Percentiles rank a stretch among this genome's conserved stretches.
phyloP scores from a whole-genome alignment of 805 yeast species.

The Metschnikowia baotianmanensis region DNA sequence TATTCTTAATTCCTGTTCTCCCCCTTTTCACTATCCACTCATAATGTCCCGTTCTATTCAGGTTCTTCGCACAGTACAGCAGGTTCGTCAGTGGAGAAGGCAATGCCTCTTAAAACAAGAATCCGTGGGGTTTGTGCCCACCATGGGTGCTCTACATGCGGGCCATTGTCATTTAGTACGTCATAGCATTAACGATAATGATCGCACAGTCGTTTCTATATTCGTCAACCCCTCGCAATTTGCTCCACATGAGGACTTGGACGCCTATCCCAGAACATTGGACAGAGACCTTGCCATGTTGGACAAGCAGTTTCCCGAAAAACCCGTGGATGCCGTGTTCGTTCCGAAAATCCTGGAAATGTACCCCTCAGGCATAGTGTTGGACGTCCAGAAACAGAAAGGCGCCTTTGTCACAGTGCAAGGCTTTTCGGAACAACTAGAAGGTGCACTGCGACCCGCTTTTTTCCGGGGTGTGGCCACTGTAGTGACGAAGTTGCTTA shows the following conservation, averaged over 20 bases:
- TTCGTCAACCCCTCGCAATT: conserved; percentile 97
- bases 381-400: conserved; percentile 57
- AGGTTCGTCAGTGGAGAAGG: conserved; percentile 55
- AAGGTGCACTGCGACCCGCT: conserved; percentile 84
- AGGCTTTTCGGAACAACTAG: conserved; percentile 83
- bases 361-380: conserved; percentile 85
- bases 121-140: conserved; percentile 83
- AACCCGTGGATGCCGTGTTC: conserved; percentile 61
- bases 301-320: conserved; percentile 21
- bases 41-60: conserved; percentile 23
- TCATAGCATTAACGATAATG: conserved; percentile 57
- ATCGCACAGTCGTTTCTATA: conserved; percentile 75
- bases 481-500: conserved; percentile 79
- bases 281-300: conserved; percentile 58
- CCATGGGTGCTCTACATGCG: conserved; percentile 94
- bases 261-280: conserved; percentile 80
- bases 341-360: conserved; percentile 78
- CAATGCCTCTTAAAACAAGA: conserved; percentile 34
- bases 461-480: conserved; percentile 98
- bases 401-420: conserved; percentile 87
- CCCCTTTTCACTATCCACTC: background rate
- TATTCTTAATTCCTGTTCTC: no score
- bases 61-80: conserved; percentile 51
- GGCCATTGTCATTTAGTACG: conserved; percentile 75
- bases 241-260: conserved; percentile 88